A percentile compares a stretch with the other conserved stretches of the same genome.
Evolutionary conservation across 331 rosid species (phyloP).

Genomic region (Erythrophleum ivorense): DNA sequence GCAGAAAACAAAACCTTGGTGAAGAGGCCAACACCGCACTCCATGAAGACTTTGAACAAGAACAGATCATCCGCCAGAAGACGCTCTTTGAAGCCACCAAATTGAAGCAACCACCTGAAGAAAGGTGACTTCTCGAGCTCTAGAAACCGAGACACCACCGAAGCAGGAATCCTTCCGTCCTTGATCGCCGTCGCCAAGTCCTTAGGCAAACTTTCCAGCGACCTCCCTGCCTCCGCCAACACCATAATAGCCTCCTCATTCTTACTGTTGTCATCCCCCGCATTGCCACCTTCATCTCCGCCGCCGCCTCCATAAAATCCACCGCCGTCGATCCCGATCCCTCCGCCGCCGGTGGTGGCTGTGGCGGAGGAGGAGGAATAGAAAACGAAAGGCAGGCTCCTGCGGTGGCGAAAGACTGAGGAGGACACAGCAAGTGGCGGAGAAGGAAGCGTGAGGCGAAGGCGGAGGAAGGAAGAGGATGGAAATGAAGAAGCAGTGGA

Average conservation of each 20-base stretch:
- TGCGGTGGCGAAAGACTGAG: conserved; percentile 36
- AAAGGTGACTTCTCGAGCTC: conserved; percentile 72
- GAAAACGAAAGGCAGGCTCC: conserved; percentile 35
- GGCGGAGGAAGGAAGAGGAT: conserved; percentile 35
- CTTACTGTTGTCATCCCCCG: conserved; percentile 46
- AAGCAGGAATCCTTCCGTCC: conserved; percentile 77
- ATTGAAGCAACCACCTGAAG: conserved; percentile 81
- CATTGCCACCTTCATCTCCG: conserved; percentile 45
- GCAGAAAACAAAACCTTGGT: conserved; percentile 65
- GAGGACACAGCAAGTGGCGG: conserved; percentile 25
- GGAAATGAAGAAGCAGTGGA: conserved; percentile 31
- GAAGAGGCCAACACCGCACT: conserved; percentile 94
- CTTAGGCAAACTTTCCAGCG: conserved; percentile 70
- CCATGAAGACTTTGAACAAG: conserved; percentile 80
- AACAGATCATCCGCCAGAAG: conserved; percentile 92
- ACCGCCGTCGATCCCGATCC: conserved; percentile 31
- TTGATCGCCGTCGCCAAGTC: conserved; percentile 81
- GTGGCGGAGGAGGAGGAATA: not conserved
- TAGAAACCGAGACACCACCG: conserved; percentile 67
- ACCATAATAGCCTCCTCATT: conserved; percentile 74
- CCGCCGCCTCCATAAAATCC: conserved; percentile 42
- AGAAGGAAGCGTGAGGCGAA: conserved; percentile 42
- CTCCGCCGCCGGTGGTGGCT: conserved; percentile 39
- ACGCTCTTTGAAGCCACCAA: conserved; percentile 82
- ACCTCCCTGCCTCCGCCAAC: conserved; percentile 69